Conservation (phyloP, 2,329 filamentous ascomycete genomes). For the Hypomyces perniciosus region DNA sequence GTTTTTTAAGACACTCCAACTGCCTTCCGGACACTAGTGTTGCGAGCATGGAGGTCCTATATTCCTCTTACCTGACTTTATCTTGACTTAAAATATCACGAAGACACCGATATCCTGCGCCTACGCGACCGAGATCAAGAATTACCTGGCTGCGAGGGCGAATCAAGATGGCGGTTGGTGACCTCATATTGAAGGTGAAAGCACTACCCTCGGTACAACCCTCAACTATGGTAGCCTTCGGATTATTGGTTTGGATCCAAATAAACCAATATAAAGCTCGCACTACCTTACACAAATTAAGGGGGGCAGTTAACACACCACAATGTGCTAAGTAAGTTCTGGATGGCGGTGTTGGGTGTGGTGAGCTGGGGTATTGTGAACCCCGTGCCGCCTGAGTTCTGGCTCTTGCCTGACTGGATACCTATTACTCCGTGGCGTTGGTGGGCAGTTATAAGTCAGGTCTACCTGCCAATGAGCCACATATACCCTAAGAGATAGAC, state of each 20-base stretch:
- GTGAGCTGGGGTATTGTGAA: slow-evolving; percentile 90
- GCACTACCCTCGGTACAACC: slow-evolving; percentile 80
- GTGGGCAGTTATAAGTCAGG: slow-evolving; percentile 96
- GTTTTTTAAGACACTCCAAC: slow-evolving; percentile 86
- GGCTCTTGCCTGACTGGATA: slow-evolving; percentile 87
- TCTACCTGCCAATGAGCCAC: slow-evolving; percentile 87
- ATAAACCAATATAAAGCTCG: slow-evolving; percentile 82
- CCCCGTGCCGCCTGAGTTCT: slow-evolving; percentile 86
- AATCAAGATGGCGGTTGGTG: slow-evolving; percentile 96
- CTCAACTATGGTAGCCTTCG: slow-evolving; percentile 83
- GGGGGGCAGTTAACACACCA: slow-evolving; percentile 75
- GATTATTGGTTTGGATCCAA: slow-evolving; percentile 73
- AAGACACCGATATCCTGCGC: slow-evolving; percentile 77
- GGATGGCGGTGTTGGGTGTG: slow-evolving; percentile 79
- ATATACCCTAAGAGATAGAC: slow-evolving; percentile 79
- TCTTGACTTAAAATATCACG: slow-evolving; percentile 84
- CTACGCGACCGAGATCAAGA: slow-evolving; percentile 81
- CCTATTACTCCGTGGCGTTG: slow-evolving; percentile 87
- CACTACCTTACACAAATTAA: slow-evolving; percentile 73
- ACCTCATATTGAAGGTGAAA: slow-evolving; percentile 88
- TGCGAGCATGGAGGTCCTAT: slow-evolving; percentile 98
- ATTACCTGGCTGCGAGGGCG: slow-evolving; percentile 82
- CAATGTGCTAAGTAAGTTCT: slow-evolving; percentile 99
- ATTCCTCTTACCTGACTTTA: slow-evolving; percentile 83
- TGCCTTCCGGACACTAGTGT: slow-evolving; percentile 86